Base-by-base conservation (phyloP, 139 green algal species). In the Tetradesmus obliquus region DNA sequence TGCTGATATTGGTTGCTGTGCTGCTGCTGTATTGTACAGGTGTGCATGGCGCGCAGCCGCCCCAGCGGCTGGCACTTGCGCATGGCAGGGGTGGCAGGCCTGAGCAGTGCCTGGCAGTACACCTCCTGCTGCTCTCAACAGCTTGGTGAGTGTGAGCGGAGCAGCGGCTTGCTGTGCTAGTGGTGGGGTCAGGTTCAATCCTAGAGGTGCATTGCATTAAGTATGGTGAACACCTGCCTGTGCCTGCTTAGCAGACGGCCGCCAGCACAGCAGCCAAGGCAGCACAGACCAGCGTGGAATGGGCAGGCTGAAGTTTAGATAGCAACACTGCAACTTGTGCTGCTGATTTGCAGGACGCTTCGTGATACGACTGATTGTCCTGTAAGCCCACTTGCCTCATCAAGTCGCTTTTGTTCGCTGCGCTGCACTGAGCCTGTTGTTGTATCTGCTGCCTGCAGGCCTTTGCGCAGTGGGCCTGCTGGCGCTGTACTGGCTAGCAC, bases 401-500 rank as follows among this genome's bases (percentile, higher is more conserved):
- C 51, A 86, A 66, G 8, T 32, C 4, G 15, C 17, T 32, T 32
- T 86, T 15, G 66, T 55, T 84, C 10, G 6, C 79, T 84, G 24
- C 32, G 32, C 32, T 51, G 72, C 72, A 5, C 5, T 45, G 22
- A 19, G 2, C 6, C 57, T 55, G 58, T 22, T 88, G 84, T 24
- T 71, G 45, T 45, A 45, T 45, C 32, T 45, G 32, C 32, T 45
- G 32, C 32, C 7, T 89, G 86, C 86, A 90, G 86, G 86, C 4
- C 19, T 90, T 71, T 84, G 58, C 72, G 69, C 71, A 12, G 86
- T 55, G 24, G 86, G 86, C 1, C 53, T 90, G 69, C 17, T 83
- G 51, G 53, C 32, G 45, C 86, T 90, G 86, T 90, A 90, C 71
- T 84, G 53, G 71, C 45, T 90, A 53, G 71, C 86, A 5, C 74